These are phyloP conservation scores for Eremomyces bilateralis DNA, from an alignment of 495 filamentous ascomycete genomes.

Conservation along the genomic window DNA sequence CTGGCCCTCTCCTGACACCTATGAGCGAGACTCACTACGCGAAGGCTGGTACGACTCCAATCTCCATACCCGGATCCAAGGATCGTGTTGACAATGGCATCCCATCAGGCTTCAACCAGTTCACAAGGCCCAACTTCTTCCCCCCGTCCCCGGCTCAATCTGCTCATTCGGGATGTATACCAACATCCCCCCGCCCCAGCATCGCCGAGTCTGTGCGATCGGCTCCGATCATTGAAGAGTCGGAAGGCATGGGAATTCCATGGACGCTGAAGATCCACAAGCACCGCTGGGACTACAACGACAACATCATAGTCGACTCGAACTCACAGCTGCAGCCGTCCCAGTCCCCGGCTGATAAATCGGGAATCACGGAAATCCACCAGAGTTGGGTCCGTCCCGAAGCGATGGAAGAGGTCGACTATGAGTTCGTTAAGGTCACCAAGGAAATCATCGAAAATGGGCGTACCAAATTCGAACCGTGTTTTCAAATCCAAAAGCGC, in stretches of 20 bases:
- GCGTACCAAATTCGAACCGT: neutral
- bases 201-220: neutral
- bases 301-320: neutral
- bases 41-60: neutral
- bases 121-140: neutral
- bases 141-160: neutral
- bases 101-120: neutral
- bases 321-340: neutral
- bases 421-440: neutral
- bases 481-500: neutral
- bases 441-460: neutral
- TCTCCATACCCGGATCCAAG: neutral
- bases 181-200: neutral
- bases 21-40: neutral
- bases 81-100: neutral
- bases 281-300: neutral
- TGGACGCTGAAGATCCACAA: neutral
- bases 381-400: neutral
- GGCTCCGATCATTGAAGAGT: neutral
- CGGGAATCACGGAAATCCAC: neutral
- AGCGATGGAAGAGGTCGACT: neutral
- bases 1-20: neutral
- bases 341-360: neutral
- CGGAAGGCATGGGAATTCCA: neutral
- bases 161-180: too few relatives aligned